These are phyloP conservation scores for Dalbergia oliveri DNA, from an alignment of 306 rosid species.

Conservation along the genomic window DNA sequence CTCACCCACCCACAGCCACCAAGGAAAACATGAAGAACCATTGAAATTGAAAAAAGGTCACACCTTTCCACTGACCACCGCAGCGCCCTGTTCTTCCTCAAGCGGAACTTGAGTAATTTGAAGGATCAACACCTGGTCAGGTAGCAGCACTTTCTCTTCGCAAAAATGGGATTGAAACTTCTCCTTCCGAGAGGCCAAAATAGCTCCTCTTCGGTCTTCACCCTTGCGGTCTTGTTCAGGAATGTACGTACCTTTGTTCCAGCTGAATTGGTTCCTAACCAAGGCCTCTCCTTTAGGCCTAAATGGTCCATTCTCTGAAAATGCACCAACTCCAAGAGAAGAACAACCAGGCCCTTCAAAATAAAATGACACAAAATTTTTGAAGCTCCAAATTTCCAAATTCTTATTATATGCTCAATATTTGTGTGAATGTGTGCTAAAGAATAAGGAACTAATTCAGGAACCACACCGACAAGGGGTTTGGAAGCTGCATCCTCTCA, in stretches of 20 bases:
- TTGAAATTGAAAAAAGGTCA: no score
- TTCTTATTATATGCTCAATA: no score
- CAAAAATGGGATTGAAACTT: no score
- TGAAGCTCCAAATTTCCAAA: neutral
- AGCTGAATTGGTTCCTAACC: slow-evolving; percentile 70
- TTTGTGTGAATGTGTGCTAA: neutral
- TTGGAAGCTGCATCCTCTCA: slow-evolving; percentile 64
- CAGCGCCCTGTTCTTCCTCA: no score
- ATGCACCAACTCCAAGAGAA: slow-evolving; percentile 88
- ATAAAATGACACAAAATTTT: slow-evolving; percentile 37
- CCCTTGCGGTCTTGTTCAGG: neutral
- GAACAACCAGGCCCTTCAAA: slow-evolving; percentile 89
- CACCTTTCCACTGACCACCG: no score
- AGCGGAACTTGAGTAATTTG: no score
- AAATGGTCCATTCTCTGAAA: slow-evolving; percentile 87
- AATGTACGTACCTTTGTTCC: slow-evolving; percentile 69
- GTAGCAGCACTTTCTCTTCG: no score
- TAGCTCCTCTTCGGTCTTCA: no score
- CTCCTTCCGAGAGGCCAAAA: no score
- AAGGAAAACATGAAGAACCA: no score
- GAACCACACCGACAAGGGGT: slow-evolving; percentile 58
- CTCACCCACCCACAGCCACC: no score
- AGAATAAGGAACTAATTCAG: neutral
- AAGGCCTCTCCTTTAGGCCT: slow-evolving; percentile 75
- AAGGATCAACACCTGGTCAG: no score